Evolutionary conservation across 192 early-diverging fungal genomes (phyloP).

Genomic region (Entomortierella chlamydospora): DNA sequence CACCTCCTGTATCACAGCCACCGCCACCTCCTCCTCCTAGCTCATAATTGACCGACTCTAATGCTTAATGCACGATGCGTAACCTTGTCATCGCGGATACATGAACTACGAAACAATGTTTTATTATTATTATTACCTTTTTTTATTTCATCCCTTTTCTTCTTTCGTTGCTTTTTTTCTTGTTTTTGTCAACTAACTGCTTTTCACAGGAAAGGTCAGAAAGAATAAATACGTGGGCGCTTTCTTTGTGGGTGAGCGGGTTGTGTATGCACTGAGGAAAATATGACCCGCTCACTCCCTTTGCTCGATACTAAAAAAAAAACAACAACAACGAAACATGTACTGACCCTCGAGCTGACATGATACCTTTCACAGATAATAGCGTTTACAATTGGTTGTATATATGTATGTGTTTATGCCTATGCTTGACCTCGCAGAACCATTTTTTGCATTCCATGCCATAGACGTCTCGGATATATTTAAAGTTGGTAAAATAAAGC

Average conservation of each 20-base stretch:
- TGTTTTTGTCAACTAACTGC: slow-evolving; percentile 9
- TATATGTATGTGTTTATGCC: neutral
- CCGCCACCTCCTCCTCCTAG: slow-evolving; percentile 49
- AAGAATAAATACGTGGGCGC: neutral
- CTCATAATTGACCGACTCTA: slow-evolving; percentile 12
- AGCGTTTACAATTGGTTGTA: neutral
- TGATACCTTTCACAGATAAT: neutral
- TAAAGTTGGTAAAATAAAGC: too few species aligned
- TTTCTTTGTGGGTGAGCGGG: neutral
- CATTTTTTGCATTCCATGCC: too few species aligned
- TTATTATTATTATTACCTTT: neutral
- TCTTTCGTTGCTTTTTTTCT: neutral
- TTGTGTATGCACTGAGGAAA: neutral
- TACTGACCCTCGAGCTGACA: slow-evolving; percentile 1
- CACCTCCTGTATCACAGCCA: slow-evolving; percentile 50
- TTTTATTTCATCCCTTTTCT: neutral
- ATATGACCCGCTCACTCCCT: neutral
- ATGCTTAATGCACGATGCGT: neutral
- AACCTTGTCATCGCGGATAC: neutral
- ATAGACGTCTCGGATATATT: too few species aligned
- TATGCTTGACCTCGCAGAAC: too few species aligned
- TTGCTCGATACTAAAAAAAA: slow-evolving; percentile 9
- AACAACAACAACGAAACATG: slow-evolving; percentile 25
- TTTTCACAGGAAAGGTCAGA: slow-evolving; percentile 7
- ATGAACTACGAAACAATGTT: neutral